Base-by-base conservation (phyloP, 1,284 basidiomycete genomes). In the Xanthoconium separans region DNA sequence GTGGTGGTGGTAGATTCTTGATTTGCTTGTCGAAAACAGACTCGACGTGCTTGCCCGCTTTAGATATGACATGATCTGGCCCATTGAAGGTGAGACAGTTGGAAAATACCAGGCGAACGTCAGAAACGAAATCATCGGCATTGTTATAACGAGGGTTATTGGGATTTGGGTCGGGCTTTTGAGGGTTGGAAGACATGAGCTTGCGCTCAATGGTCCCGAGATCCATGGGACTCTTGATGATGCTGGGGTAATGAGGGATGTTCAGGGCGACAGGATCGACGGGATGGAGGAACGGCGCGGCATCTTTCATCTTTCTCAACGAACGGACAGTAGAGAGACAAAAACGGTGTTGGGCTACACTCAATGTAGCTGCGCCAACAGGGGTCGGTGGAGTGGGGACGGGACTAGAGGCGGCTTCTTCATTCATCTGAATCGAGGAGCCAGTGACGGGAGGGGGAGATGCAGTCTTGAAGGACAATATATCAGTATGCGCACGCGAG, bases 81-180 rank as follows among this genome's bases (percentile, higher is more conserved):
- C 97, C 97, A 68, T 99, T 99, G 80, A 98, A 99, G 8, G 84
- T 86, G 50, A 85, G 72, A 61, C 92, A 93, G 69, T 99, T 99
- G 63, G 81, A 80, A 73, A 96, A 95, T 55, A 98, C 89, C 52
- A 89, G 79, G 48, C 89, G 85, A 44, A 98, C 83, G 69, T 98
- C 95, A 22, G 75, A 71, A 34, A 89, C 77, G 65, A 97, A 93
- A 62, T 95, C 89, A 47, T 93, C 87, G 2, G 85, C 84, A 54
- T 68, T 83, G 47, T 70, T 60, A 66, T 95, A 96, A 15, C 85
- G 87, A 16, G 90, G 90, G 61, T 90, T 89, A 45, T 73, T 69
- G 2, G 76, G 72, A 62, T 87, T 89, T 16, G 77, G 70, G 58
- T 91, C 89, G 31, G 84, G 85, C 70, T 92, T 93, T 60, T 77